Conservation (phyloP, 2,329 filamentous ascomycete genomes). For the Penicillium sp. region DNA sequence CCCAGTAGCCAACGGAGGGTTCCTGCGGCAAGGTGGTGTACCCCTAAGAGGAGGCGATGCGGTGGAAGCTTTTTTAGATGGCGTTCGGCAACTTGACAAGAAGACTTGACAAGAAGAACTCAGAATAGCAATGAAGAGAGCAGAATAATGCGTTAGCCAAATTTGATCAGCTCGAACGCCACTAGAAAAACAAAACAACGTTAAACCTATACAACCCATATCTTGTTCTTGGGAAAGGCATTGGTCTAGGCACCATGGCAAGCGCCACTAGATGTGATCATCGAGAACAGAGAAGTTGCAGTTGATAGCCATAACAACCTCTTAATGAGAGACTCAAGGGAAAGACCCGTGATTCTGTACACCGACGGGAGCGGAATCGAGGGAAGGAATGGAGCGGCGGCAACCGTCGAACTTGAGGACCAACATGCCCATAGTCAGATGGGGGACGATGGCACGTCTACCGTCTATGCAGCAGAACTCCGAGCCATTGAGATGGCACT, state of each 20-base stretch:
- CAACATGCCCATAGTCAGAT: background rate
- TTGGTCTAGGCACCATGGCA: slow-evolving; percentile 7
- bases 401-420: background rate
- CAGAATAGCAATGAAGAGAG: too few relatives aligned
- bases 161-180: background rate
- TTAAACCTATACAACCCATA: too few relatives aligned
- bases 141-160: too few relatives aligned
- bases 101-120: slow-evolving; percentile 39
- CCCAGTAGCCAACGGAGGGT: slow-evolving; percentile 76
- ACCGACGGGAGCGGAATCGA: slow-evolving; percentile 2
- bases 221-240: too few relatives aligned
- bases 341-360: background rate
- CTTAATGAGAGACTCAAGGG: slow-evolving; percentile 1
- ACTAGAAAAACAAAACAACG: too few relatives aligned
- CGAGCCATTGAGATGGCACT: background rate
- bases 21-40: slow-evolving; percentile 72
- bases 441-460: background rate
- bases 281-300: background rate
- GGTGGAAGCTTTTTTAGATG: slow-evolving; percentile 85
- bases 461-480: slow-evolving; percentile 8
- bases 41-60: slow-evolving; percentile 85
- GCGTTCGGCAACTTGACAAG: slow-evolving; percentile 76
- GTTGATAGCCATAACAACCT: slow-evolving; percentile 7
- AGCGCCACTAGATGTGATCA: background rate
- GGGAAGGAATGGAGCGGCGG: background rate